These are phyloP conservation scores for Coniochaeta pulveracea DNA, from an alignment of 2,329 filamentous ascomycete genomes.

Conservation along the genomic window DNA sequence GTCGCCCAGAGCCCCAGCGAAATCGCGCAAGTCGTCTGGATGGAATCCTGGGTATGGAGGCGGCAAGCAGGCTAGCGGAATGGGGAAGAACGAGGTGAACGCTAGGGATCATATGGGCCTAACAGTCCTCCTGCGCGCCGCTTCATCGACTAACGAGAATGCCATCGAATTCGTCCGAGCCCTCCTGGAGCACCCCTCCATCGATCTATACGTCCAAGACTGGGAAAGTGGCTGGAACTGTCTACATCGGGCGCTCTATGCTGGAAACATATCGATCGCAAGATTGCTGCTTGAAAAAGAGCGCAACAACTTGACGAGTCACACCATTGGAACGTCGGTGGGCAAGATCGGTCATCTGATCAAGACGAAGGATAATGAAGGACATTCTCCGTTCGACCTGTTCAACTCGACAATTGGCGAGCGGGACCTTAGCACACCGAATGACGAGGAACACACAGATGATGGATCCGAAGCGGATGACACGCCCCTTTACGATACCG, in stretches of 20 bases:
- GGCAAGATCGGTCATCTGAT: constrained; percentile 65
- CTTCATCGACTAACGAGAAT: constrained; percentile 59
- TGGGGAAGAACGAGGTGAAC: constrained; percentile 63
- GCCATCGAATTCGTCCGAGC: constrained; percentile 67
- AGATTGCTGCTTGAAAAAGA: constrained; percentile 73
- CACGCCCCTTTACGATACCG: constrained; percentile 9
- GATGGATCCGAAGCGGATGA: constrained; percentile 45
- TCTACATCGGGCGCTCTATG: constrained; percentile 80
- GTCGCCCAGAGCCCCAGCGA: constrained; percentile 36
- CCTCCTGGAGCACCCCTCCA: constrained; percentile 68
- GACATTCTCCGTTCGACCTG: constrained; percentile 87
- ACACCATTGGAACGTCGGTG: constrained; percentile 44
- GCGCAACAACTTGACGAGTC: constrained; percentile 48
- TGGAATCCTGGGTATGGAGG: constrained; percentile 29
- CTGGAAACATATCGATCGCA: constrained; percentile 79
- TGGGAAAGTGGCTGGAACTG: constrained; percentile 92
- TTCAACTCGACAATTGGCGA: constrained; percentile 80
- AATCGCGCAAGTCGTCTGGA: constrained; percentile 42
- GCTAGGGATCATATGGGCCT: constrained; percentile 71
- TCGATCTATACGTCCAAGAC: constrained; percentile 82
- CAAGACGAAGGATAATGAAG: constrained; percentile 92
- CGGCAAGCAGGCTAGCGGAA: constrained; percentile 30
- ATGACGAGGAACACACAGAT: constrained; percentile 31
- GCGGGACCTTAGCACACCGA: constrained; percentile 44
- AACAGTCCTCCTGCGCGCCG: constrained; percentile 75